Evolutionary conservation across 148 eudicot species (phyloP), one percentile per base, ranked within the genome.

Genomic region (Persicaria tinctoria): DNA sequence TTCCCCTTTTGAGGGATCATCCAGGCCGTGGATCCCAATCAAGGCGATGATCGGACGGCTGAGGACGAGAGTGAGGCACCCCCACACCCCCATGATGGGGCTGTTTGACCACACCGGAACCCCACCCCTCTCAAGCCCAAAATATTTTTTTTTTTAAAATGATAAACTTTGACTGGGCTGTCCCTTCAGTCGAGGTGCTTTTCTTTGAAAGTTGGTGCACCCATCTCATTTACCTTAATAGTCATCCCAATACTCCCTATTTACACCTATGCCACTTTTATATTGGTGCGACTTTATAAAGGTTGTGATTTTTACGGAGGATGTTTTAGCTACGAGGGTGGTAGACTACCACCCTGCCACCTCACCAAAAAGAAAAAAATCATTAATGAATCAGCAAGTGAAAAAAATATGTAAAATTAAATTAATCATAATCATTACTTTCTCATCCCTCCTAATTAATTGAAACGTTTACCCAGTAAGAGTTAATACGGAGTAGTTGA

Each of bases 121-220:
- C 16, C 12, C 68, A 0, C 44, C 12, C 8, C 68, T 2, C 6
- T 66, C 68, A 60, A 27, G 41, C 14, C 13, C 13, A 66, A 2
- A 63, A 16, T 63, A 62, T 27, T 12, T 12, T 9, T 18, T 18
- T 66, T 41, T 0, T 13, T 13, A 13, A 11, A 4, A 12, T 66
- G 14, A 5, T 41, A 41, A 63, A 68, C 80, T 82, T 85, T 85
- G 87, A 87, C 85, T 77, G 83, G 66, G 32, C 20, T 77, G 83
- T 75, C 88, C 84, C 86, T 77, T 84, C 79, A 84, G 59, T 82
- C 87, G 81, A 87, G 85, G 87, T 76, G 84, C 80, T 76, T 74
- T 82, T 80, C 81, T 76, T 84, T 84, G 84, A 82, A 82, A 60
- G 76, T 80, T 53, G 77, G 74, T 72, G 45, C 17, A 51, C 8